Base-by-base conservation (phyloP, 768 basidiomycete species). In the Coprinopsis sp. region DNA sequence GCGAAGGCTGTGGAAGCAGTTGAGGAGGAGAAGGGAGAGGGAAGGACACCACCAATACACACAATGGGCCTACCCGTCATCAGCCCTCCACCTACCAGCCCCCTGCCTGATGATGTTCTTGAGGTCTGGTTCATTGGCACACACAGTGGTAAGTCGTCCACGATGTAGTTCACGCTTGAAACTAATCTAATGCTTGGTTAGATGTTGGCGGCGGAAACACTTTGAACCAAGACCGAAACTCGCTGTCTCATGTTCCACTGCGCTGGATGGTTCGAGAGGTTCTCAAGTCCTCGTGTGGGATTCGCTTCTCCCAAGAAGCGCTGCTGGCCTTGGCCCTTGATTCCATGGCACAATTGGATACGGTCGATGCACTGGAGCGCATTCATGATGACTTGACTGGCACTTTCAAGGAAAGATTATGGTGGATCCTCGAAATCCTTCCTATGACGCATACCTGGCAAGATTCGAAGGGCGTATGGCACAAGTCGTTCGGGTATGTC, bases 71-170 rank as follows among this genome's bases (percentile, higher is more conserved):
- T n/a, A n/a, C n/a, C n/a, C n/a, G n/a, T n/a, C n/a, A n/a, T n/a
- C n/a, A n/a, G n/a, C n/a, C n/a, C n/a, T n/a, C n/a, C n/a, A n/a
- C n/a, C n/a, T n/a, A n/a, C n/a, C n/a, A n/a, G n/a, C n/a, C n/a
- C n/a, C 2, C 46, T 37, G 10, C 43, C 50, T 1, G 57, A 59
- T 21, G 79, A 88, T 60, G 79, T 87, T 12, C 58, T 81, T 11
- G 88, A 91, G 58, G 86, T 90, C 2, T 91, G 87, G 87, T 91
- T 91, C 54, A 55, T 78, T 5, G 88, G 88, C 2, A 78, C 79
- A 51, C 88, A 90, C 54, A 59, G 65, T 33, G 87, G 87, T 87
- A 49, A 46, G 79, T 62, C 31, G n/a, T 28, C 11, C 13, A 10
- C 25, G 33, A 23, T 29, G 44, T n/a, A 5, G 34, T 44, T 11